Percentiles rank a stretch among this genome's conserved stretches.
These are phyloP conservation scores for Halenospora varia DNA, from an alignment of 495 filamentous ascomycete species.

Conservation along the genomic window DNA sequence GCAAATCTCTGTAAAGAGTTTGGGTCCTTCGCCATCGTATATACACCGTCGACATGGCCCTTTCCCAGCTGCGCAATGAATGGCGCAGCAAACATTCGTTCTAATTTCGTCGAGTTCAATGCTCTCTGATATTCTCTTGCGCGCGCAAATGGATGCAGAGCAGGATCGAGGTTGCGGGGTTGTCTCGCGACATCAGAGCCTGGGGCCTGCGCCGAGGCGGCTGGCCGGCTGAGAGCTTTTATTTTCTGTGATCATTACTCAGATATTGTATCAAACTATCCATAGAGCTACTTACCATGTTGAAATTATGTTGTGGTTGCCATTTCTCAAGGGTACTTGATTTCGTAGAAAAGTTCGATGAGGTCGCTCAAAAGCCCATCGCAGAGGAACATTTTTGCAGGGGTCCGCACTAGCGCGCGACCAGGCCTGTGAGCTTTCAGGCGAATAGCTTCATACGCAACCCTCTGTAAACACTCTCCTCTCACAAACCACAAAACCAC, in stretches of 20 bases:
- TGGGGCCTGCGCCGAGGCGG: constrained; percentile 71
- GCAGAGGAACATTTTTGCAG: constrained; percentile 20
- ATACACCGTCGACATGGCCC: constrained; percentile 93
- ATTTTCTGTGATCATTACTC: constrained; percentile 61
- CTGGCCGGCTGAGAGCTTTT: constrained; percentile 80
- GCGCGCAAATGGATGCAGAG: constrained; percentile 90
- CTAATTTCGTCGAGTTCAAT: constrained; percentile 87
- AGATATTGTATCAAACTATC: background rate
- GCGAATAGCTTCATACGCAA: constrained; percentile 16
- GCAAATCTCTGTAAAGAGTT: constrained; percentile 66
- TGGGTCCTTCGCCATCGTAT: constrained; percentile 67
- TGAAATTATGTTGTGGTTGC: constrained; percentile 10
- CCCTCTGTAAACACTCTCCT: constrained; percentile 4
- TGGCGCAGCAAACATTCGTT: constrained; percentile 93
- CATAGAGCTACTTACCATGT: constrained; percentile 17
- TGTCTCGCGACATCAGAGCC: constrained; percentile 69
- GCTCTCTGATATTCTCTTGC: constrained; percentile 89
- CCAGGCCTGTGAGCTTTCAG: constrained; percentile 4
- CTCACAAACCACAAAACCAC: background rate
- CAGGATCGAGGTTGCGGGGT: constrained; percentile 86
- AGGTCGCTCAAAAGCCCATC: constrained; percentile 1
- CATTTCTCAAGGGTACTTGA: background rate
- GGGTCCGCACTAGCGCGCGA: constrained; percentile 1
- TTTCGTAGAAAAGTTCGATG: background rate
- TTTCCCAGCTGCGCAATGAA: constrained; percentile 84